Percentiles rank a stretch among this genome's conserved stretches.
Conservation (phyloP, 2,329 filamentous ascomycete species). For the Calonectria henricotiae region DNA sequence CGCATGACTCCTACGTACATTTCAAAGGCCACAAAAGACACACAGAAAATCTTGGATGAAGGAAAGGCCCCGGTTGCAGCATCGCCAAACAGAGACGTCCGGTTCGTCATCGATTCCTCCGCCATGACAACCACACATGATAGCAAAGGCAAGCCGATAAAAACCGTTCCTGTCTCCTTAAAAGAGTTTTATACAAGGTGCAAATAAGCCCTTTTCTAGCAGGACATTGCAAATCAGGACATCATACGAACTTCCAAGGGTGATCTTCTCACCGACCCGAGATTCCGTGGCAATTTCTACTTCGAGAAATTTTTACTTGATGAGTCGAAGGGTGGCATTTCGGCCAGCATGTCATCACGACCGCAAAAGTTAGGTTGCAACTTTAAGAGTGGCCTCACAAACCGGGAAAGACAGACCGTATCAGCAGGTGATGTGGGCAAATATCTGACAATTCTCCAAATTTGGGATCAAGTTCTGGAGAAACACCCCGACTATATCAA, state of each 20-base stretch:
- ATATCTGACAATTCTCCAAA: background rate
- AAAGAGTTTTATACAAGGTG: background rate
- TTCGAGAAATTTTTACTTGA: background rate
- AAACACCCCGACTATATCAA: background rate
- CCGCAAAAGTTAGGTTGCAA: background rate
- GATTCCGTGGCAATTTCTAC: background rate
- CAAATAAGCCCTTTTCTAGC: background rate
- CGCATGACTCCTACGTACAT: background rate
- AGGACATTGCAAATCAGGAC: background rate
- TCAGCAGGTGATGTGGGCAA: background rate
- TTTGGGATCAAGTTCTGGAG: background rate
- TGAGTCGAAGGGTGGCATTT: background rate
- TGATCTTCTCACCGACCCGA: background rate
- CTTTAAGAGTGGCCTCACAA: background rate
- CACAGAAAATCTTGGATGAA: background rate
- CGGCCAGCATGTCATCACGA: background rate
- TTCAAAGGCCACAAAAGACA: background rate
- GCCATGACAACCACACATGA: background rate
- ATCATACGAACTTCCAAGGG: background rate
- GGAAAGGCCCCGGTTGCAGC: background rate
- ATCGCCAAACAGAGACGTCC: background rate
- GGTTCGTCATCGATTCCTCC: background rate
- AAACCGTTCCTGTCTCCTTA: background rate
- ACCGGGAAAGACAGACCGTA: background rate
- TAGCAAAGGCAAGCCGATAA: background rate